These are phyloP conservation scores for Syncephalastrum racemosum DNA, from an alignment of 371 early-diverging fungal genomes.

Conservation along the genomic window DNA sequence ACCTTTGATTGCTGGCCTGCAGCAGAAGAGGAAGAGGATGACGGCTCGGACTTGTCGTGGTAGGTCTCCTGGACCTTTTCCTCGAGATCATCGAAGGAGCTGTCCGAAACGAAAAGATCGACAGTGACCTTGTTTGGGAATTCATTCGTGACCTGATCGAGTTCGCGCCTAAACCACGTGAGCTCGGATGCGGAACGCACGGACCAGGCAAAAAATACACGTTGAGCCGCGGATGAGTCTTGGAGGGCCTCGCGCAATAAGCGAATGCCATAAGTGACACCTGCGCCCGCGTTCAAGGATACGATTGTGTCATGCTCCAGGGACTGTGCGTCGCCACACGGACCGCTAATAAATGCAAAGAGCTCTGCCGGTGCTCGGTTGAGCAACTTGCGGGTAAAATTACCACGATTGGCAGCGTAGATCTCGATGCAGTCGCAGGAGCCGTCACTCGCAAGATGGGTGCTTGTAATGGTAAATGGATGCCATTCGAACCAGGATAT, in stretches of 20 bases:
- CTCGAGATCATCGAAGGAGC: background rate
- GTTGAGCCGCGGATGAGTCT: conserved; percentile 8
- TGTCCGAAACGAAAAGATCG: conserved; percentile 19
- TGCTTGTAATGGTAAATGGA: conserved; percentile 60
- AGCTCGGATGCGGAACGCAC: conserved; percentile 41
- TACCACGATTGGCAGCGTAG: conserved; percentile 51
- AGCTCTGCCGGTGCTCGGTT: conserved; percentile 34
- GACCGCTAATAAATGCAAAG: conserved; percentile 52
- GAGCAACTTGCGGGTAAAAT: conserved; percentile 48
- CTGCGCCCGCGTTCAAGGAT: conserved; percentile 55
- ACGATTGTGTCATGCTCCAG: conserved; percentile 31
- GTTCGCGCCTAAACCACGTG: conserved; percentile 52
- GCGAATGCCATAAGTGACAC: conserved; percentile 54
- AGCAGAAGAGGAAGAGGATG: background rate
- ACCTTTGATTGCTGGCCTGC: background rate
- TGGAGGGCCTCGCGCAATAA: conserved; percentile 43
- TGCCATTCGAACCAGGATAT: conserved; percentile 63
- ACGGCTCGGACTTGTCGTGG: conserved; percentile 6
- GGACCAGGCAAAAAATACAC: conserved; percentile 39
- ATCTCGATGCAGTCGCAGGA: conserved; percentile 35
- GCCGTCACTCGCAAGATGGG: conserved; percentile 12
- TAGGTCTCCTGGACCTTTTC: background rate
- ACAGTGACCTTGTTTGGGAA: conserved; percentile 22
- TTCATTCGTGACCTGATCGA: conserved; percentile 28
- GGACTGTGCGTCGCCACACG: conserved; percentile 36